These are phyloP conservation scores for Phalaenopsis aphrodite DNA, from an alignment of 106 monocot genomes.

Conservation along the genomic window DNA sequence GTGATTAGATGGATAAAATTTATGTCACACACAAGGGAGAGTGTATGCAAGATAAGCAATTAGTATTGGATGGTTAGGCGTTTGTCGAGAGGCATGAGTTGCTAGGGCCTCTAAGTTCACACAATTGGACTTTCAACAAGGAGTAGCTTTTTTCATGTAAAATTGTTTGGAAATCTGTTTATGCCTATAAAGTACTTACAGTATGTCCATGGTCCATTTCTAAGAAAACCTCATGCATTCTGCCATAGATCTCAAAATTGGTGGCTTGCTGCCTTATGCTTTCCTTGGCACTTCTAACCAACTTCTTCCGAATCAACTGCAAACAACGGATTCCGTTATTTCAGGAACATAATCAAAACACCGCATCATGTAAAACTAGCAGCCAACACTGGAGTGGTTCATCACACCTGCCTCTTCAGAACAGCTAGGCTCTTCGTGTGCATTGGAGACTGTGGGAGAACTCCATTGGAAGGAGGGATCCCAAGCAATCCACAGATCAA, in stretches of 20 bases:
- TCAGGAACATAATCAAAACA: not conserved
- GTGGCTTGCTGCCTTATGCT: constrained; percentile 47
- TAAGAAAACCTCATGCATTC: constrained; percentile 74
- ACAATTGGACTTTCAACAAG: too few relatives aligned
- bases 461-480: constrained; percentile 89
- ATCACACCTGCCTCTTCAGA: constrained; percentile 74
- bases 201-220: constrained; percentile 42
- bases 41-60: too few relatives aligned
- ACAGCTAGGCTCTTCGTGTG: constrained; percentile 21
- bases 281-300: constrained; percentile 71
- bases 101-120: too few relatives aligned
- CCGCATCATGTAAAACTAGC: not conserved
- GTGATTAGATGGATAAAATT: too few relatives aligned
- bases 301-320: constrained; percentile 63
- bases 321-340: not conserved
- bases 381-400: not conserved
- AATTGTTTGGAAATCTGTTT: not conserved
- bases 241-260: constrained; percentile 68
- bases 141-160: not conserved
- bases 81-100: too few relatives aligned
- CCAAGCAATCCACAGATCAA: constrained; percentile 82
- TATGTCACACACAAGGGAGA: too few relatives aligned
- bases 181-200: constrained; percentile 16
- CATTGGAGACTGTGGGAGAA: constrained; percentile 83
- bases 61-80: too few relatives aligned